A percentile compares a stretch with the other conserved stretches of the same genome.
Evolutionary conservation across 1,139 yeast species (phyloP).

Genomic region (Geotrichum carabidarum): DNA sequence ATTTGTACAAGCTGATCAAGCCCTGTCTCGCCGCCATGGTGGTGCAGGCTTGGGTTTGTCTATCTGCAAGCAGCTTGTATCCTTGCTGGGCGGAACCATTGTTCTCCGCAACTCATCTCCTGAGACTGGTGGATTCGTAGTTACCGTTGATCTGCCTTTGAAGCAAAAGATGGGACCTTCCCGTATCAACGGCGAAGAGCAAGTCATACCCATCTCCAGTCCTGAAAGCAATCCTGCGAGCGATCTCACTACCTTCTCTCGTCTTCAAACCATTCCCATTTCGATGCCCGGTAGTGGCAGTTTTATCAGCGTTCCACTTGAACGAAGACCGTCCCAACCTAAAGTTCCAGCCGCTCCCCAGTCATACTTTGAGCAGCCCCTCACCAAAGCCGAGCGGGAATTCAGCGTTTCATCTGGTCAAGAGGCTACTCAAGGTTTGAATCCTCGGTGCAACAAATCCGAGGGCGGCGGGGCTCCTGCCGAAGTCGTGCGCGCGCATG

Average conservation of each 20-base stretch:
- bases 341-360: not conserved
- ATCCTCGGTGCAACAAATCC: not conserved
- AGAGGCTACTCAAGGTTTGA: not conserved
- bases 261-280: not conserved
- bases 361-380: not conserved
- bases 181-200: not conserved
- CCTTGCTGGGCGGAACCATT: constrained; percentile 67
- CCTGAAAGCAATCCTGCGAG: not conserved
- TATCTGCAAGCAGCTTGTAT: constrained; percentile 85
- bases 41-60: constrained; percentile 95
- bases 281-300: too few relatives aligned
- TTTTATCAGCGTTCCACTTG: not conserved
- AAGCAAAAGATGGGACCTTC: constrained; percentile 1
- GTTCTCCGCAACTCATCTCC: constrained; percentile 29
- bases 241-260: not conserved
- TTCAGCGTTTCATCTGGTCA: not conserved
- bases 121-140: constrained; percentile 3
- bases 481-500: constrained; percentile 28
- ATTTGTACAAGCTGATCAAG: constrained; percentile 94
- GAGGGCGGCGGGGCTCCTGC: not conserved
- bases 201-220: not conserved
- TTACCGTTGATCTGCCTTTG: constrained; percentile 10
- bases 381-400: not conserved
- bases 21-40: constrained; percentile 83
- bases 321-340: not conserved